A percentile compares a stretch with the other conserved stretches of the same genome.
These are phyloP conservation scores for Neofusicoccum cordaticola DNA, from an alignment of 2,329 filamentous ascomycete species.

Conservation along the genomic window DNA sequence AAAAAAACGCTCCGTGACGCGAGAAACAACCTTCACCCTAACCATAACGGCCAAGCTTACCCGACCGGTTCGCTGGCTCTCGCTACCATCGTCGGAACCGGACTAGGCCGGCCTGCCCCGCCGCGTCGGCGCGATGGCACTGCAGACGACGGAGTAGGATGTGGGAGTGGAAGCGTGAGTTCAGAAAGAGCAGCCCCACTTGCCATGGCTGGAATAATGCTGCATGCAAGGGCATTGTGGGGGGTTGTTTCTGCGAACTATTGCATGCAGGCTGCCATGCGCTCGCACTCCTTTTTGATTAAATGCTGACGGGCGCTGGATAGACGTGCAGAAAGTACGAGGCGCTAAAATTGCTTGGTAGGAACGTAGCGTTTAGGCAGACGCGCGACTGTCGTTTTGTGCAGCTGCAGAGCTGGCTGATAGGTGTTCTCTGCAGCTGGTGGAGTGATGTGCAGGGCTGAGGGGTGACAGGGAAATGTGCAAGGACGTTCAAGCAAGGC, in stretches of 20 bases:
- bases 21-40: not conserved
- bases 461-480: too few relatives aligned
- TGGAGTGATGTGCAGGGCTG: not conserved
- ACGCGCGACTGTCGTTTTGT: not conserved
- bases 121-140: too few relatives aligned
- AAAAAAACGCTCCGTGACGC: not conserved
- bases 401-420: not conserved
- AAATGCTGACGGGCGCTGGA: slow-evolving; percentile 13
- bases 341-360: slow-evolving; percentile 3
- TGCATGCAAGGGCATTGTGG: not conserved
- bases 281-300: not conserved
- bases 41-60: not conserved
- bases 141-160: too few relatives aligned
- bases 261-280: not conserved
- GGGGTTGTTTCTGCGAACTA: not conserved
- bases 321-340: slow-evolving; percentile 6
- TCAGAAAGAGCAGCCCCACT: too few relatives aligned
- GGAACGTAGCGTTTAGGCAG: not conserved
- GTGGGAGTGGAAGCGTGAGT: too few relatives aligned
- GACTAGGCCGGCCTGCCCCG: too few relatives aligned
- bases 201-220: too few relatives aligned
- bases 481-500: too few relatives aligned
- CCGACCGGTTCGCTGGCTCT: not conserved
- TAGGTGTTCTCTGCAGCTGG: not conserved
- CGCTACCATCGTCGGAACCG: too few relatives aligned